Percentiles rank a stretch among this genome's conserved stretches.
Evolutionary conservation across 2,329 filamentous ascomycete species (phyloP).

Genomic region (Aspergillus amoenus): DNA sequence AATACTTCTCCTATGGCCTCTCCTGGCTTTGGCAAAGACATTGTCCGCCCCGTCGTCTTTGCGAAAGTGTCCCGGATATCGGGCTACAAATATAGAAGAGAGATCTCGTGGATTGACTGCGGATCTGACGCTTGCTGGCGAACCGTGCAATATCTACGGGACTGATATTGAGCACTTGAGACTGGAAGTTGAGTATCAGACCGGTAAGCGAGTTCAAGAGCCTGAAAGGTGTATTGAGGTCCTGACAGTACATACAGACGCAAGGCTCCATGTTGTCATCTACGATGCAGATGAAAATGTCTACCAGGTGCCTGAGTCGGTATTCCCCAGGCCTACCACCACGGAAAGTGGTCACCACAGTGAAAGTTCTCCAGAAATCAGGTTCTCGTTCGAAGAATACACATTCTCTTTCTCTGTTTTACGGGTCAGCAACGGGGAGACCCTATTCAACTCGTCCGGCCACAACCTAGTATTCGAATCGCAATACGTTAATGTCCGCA

Average conservation of each 20-base stretch:
- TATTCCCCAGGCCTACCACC: constrained; percentile 61
- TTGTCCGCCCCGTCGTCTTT: not conserved
- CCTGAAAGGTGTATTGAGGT: not conserved
- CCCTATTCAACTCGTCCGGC: constrained; percentile 68
- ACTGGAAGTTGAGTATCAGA: constrained; percentile 62
- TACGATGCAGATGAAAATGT: constrained; percentile 68
- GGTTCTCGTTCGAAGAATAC: constrained; percentile 52
- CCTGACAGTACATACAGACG: constrained; percentile 42
- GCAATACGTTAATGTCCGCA: constrained; percentile 73
- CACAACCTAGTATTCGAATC: constrained; percentile 70
- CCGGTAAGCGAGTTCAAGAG: constrained; percentile 41
- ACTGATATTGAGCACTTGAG: constrained; percentile 57
- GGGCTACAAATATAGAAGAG: constrained; percentile 35
- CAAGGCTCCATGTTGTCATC: constrained; percentile 72
- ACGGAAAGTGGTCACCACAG: constrained; percentile 32
- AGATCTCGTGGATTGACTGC: constrained; percentile 59
- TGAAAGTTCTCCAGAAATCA: constrained; percentile 42
- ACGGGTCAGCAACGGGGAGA: constrained; percentile 29
- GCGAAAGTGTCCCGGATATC: constrained; percentile 39
- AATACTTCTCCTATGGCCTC: not conserved
- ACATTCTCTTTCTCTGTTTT: constrained; percentile 69
- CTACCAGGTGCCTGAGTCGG: constrained; percentile 71
- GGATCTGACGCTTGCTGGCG: constrained; percentile 66
- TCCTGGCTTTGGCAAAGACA: not conserved
- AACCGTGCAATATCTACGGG: constrained; percentile 62